These are phyloP conservation scores for Chytriomyces sp. DNA, from an alignment of 192 early-diverging fungal species.

Conservation along the genomic window DNA sequence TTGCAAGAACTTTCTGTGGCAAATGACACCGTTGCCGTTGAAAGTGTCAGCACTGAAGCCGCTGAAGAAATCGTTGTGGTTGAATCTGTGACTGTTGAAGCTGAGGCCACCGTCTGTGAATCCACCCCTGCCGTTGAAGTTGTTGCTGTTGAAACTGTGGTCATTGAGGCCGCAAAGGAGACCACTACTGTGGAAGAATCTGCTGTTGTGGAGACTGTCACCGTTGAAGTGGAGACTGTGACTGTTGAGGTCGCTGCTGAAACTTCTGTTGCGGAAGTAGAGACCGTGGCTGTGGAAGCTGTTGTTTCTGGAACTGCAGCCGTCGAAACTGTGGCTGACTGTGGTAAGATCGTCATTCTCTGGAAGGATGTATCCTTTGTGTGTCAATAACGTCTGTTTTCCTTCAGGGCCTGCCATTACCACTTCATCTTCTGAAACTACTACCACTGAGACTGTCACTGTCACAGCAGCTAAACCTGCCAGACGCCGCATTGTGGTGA, in stretches of 20 bases:
- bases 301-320: background rate
- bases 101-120: background rate
- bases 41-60: no score
- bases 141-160: background rate
- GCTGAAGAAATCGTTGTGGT: background rate
- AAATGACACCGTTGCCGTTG: background rate
- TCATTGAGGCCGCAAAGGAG: background rate
- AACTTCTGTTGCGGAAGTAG: background rate
- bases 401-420: background rate
- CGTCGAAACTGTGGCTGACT: no score
- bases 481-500: no score
- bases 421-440: no score
- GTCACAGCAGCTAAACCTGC: background rate
- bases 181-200: background rate
- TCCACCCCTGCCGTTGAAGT: background rate
- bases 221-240: constrained; percentile 3
- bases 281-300: background rate
- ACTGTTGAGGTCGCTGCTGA: background rate
- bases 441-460: background rate
- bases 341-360: no score
- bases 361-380: no score
- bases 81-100: background rate
- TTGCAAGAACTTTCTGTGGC: background rate
- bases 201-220: background rate
- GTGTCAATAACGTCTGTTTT: no score